A percentile compares a stretch with the other conserved stretches of the same genome.
Conservation (phyloP, 441 rosid genomes). For the Pelargonium citronellum region DNA sequence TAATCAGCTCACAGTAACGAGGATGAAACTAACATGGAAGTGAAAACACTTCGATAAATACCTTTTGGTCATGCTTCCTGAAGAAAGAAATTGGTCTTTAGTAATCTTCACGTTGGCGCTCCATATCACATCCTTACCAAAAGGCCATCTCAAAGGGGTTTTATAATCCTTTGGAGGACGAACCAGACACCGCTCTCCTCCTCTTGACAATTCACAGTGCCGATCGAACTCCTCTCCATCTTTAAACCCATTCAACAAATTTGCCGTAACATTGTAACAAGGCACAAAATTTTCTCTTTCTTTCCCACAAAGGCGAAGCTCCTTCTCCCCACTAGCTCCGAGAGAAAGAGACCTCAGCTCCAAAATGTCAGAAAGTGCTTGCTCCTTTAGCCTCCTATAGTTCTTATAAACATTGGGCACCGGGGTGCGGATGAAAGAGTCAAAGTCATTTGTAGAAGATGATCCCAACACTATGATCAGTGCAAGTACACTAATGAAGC, state of each 20-base stretch:
- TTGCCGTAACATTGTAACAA: conserved; percentile 73
- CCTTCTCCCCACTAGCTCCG: conserved; percentile 47
- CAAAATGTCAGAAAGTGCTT: conserved; percentile 69
- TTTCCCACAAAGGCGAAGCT: conserved; percentile 68
- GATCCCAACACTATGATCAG: conserved; percentile 65
- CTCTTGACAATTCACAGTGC: conserved; percentile 63
- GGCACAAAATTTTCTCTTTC: conserved; percentile 84
- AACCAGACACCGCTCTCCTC: conserved; percentile 50
- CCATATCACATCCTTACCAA: conserved; percentile 65
- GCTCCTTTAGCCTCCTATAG: conserved; percentile 86
- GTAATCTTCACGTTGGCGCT: conserved; percentile 41
- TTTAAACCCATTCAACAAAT: conserved; percentile 62
- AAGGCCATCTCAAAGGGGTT: conserved; percentile 87
- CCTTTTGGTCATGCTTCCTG: conserved; percentile 95
- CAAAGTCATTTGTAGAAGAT: conserved; percentile 47
- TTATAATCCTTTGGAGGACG: conserved; percentile 93
- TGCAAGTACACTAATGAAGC: conserved; percentile 55
- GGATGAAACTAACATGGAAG: too few relatives aligned
- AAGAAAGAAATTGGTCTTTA: conserved; percentile 90
- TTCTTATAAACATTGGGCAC: conserved; percentile 53
- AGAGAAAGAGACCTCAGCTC: conserved; percentile 58
- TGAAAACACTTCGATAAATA: conserved; percentile 11
- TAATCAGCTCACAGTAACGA: not conserved
- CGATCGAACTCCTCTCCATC: conserved; percentile 86
- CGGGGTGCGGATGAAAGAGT: conserved; percentile 36